Percentiles rank a stretch among this genome's conserved stretches.
phyloP scores from a whole-genome alignment of 305 asterid genomes.

The Lippia alba region DNA sequence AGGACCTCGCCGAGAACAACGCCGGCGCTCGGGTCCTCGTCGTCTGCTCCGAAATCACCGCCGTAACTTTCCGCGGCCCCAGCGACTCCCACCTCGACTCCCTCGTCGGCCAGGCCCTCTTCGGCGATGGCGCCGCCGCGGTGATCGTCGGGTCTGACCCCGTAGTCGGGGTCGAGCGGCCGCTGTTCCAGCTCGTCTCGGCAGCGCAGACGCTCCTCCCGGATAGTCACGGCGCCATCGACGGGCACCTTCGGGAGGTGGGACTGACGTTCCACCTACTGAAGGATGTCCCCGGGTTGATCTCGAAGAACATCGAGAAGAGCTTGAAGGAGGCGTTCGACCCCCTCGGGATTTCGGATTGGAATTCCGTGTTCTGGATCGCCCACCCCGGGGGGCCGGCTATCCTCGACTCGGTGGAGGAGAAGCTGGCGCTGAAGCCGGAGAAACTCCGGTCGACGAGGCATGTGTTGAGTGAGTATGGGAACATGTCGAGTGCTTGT shows the following conservation, averaged over 20 bases:
- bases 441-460: constrained; percentile 59
- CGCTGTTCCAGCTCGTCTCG: constrained; percentile 56
- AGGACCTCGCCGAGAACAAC: constrained; percentile 75
- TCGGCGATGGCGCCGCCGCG: constrained; percentile 77
- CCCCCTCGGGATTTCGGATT: constrained; percentile 60
- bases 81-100: constrained; percentile 52
- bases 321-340: constrained; percentile 58
- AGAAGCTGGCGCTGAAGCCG: constrained; percentile 48
- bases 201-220: constrained; percentile 68
- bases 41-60: constrained; percentile 72
- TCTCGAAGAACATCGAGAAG: constrained; percentile 62
- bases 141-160: constrained; percentile 63
- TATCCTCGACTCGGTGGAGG: constrained; percentile 64
- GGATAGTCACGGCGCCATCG: constrained; percentile 61
- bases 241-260: constrained; percentile 65
- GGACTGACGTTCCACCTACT: constrained; percentile 62
- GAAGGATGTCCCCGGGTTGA: constrained; percentile 62
- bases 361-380: constrained; percentile 70
- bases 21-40: constrained; percentile 63
- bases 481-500: constrained; percentile 81
- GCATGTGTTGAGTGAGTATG: constrained; percentile 63
- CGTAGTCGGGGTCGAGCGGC: constrained; percentile 44
- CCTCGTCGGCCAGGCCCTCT: constrained; percentile 67
- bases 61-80: constrained; percentile 66
- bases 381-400: constrained; percentile 83